Conservation (phyloP, 805 yeast species). For the Kuraishia borneana region DNA sequence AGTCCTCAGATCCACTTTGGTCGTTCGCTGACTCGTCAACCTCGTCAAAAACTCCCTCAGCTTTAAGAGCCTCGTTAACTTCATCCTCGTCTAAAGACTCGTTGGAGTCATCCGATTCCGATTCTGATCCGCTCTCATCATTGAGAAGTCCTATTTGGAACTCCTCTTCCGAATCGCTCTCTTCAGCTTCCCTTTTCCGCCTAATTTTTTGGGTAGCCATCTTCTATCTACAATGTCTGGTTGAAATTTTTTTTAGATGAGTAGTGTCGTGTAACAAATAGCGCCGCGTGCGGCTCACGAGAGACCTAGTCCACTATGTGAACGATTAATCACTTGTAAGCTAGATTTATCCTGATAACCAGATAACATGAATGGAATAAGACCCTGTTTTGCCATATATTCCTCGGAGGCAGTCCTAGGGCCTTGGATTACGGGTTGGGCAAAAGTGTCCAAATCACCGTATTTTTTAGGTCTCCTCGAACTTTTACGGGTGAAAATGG, state of each 20-base stretch:
- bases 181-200: background rate
- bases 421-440: background rate
- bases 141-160: constrained; percentile 27
- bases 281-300: background rate
- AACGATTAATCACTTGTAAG: constrained; percentile 10
- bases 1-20: constrained; percentile 27
- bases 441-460: too few relatives aligned
- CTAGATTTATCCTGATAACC: constrained; percentile 14
- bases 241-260: background rate
- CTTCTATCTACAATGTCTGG: background rate
- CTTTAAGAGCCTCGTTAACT: constrained; percentile 5
- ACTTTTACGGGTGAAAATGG: constrained; percentile 13
- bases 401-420: background rate
- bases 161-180: constrained; percentile 11
- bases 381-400: background rate
- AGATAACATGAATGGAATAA: constrained; percentile 14
- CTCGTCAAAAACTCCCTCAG: constrained; percentile 6
- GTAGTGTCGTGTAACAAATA: background rate
- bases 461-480: constrained; percentile 5
- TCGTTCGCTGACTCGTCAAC: constrained; percentile 11
- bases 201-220: background rate
- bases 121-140: constrained; percentile 13
- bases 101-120: constrained; percentile 5
- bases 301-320: background rate
- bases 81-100: constrained; percentile 10